phyloP scores from a whole-genome alignment of 2,329 filamentous ascomycete species.

The Scedosporium minutisporum region DNA sequence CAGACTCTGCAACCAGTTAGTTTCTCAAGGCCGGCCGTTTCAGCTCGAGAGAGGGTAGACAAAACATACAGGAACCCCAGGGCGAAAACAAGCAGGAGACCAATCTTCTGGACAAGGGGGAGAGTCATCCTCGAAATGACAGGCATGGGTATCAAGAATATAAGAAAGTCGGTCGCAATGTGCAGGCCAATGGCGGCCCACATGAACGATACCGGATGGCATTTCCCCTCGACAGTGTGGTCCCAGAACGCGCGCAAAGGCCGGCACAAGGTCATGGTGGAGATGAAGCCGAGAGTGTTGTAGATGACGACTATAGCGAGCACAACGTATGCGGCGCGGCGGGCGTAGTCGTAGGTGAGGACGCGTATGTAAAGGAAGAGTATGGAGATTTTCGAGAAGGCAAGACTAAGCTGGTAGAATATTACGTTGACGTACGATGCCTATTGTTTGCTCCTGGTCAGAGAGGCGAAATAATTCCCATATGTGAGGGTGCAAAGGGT shows the following conservation, averaged over 20 bases:
- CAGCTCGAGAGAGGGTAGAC: neutral
- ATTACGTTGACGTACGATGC: constrained; percentile 12
- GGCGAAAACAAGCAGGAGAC: constrained; percentile 15
- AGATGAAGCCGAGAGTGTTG: constrained; percentile 12
- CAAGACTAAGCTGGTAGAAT: constrained; percentile 14
- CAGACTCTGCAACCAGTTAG: constrained; percentile 19
- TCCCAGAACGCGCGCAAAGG: constrained; percentile 13
- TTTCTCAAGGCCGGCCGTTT: neutral
- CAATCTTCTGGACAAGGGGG: constrained; percentile 14
- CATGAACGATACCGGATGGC: constrained; percentile 14
- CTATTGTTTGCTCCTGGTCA: neutral
- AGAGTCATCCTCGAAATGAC: constrained; percentile 17
- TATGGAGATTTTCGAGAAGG: constrained; percentile 16
- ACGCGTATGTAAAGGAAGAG: constrained; percentile 17
- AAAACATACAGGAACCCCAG: constrained; percentile 16
- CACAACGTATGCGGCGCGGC: constrained; percentile 12
- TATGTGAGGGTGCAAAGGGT: too few species aligned
- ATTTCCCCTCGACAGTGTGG: constrained; percentile 2
- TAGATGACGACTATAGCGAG: constrained; percentile 13
- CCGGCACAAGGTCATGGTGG: constrained; percentile 13
- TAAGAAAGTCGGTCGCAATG: constrained; percentile 17
- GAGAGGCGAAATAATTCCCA: neutral
- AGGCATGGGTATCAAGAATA: constrained; percentile 19
- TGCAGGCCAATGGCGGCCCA: constrained; percentile 18
- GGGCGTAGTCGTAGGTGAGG: constrained; percentile 14